Base-by-base conservation (phyloP, 2,329 filamentous ascomycete species). In the Colletotrichum noveboracense region DNA sequence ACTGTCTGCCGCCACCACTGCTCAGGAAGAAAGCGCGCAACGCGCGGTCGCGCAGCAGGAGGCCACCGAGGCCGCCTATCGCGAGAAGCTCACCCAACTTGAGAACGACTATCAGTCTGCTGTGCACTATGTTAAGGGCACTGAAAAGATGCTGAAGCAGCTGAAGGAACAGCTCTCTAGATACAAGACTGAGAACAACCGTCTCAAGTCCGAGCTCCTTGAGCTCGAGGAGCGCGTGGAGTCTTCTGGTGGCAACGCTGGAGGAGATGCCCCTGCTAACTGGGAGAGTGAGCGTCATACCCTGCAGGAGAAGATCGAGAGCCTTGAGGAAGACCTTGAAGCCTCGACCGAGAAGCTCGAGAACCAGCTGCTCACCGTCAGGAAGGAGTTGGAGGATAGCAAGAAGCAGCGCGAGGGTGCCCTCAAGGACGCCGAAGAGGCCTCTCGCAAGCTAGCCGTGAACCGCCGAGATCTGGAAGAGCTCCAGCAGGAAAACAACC, bases 61-160 rank as follows among this genome's bases (percentile, higher is more conserved):
- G 79, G 95, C 98, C 81, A 94, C 95, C n/a, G 96, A 98, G 83
- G 90, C 92, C 71, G 91, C 94, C 62, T 98, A 98, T 86, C 94
- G 96, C 77, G 96, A 98, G 83, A 98, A 98, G 84, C 90, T 99
- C 68, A 92, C 95, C 75, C 96, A 98, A 82, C 92, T 99, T 36
- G 96, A 98, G 85, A 98, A 96, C 82, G 97, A 99, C 84, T 98
- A 99, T 83, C 96, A 98, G 84, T 98, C 97, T 56, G 96, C 97
- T 18, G 96, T 98, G 66, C 97, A 98, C 85, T 99, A 99, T 82
- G 95, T 99, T 79, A 97, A 98, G 85, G 97, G 97, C 74, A 98
- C 97, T 2, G 97, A 99, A 86, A 98, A 98, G 90, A 98, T 99
- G 96, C 91, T 99, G 65, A 96, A 97, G 85, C 96, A 97, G 84